Conservation (phyloP, 371 early-diverging fungal species). For the Actinomortierella ambigua region DNA sequence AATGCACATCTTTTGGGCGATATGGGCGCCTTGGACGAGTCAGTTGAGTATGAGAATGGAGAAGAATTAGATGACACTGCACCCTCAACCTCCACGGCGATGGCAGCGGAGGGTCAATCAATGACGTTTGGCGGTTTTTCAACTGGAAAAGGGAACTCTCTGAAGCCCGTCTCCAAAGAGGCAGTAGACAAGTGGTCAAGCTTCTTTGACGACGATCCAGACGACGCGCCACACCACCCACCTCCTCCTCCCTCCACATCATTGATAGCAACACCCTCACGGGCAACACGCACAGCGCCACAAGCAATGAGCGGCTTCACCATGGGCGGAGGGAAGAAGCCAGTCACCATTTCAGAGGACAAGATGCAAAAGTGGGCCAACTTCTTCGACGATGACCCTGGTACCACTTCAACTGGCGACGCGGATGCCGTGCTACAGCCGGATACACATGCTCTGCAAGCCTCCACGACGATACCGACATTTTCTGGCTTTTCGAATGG, state of each 20-base stretch:
- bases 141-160: constrained; percentile 13
- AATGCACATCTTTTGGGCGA: no score
- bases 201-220: constrained; percentile 15
- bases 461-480: not conserved
- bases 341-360: not conserved
- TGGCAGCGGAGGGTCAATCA: no score
- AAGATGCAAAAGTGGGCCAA: not conserved
- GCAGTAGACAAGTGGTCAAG: constrained; percentile 4
- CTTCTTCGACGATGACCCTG: constrained; percentile 4
- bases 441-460: not conserved
- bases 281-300: not conserved
- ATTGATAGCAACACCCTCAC: not conserved
- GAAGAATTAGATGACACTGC: no score
- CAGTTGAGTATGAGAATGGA: no score
- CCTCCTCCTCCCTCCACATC: not conserved
- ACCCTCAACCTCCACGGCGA: no score
- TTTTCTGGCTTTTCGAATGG: constrained; percentile 11
- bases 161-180: constrained; percentile 12
- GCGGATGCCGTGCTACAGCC: not conserved
- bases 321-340: not conserved
- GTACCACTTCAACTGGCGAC: not conserved
- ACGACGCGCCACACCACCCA: not conserved
- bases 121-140: constrained; percentile 9
- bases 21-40: no score
- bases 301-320: not conserved